A percentile compares a stretch with the other conserved stretches of the same genome.
Evolutionary conservation across 768 basidiomycete genomes (phyloP).

Genomic region (Leccinum imitatum): DNA sequence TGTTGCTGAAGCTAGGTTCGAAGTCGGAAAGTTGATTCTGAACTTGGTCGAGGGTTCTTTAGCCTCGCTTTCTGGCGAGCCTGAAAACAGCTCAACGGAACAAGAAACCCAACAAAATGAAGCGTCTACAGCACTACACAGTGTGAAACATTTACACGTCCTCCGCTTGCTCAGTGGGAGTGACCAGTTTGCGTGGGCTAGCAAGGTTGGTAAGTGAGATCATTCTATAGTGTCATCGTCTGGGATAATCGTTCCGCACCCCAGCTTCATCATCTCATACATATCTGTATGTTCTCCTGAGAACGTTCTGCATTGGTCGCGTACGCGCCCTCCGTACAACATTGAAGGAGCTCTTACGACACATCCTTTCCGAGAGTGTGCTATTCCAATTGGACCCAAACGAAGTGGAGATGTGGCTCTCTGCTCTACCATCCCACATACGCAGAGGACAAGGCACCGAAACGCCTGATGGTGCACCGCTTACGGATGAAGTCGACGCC

Average conservation of each 20-base stretch:
- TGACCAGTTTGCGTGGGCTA: conserved; percentile 77
- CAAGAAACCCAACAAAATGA: conserved; percentile 15
- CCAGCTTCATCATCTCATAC: conserved; percentile 53
- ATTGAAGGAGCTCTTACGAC: conserved; percentile 53
- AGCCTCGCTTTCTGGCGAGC: conserved; percentile 14
- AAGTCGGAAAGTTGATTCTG: conserved; percentile 75
- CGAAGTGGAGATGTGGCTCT: conserved; percentile 77
- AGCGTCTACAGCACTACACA: conserved; percentile 38
- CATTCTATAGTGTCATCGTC: not conserved
- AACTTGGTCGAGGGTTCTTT: conserved; percentile 40
- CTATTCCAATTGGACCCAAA: conserved; percentile 75
- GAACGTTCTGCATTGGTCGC: conserved; percentile 51
- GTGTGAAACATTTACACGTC: conserved; percentile 74
- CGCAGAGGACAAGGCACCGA: conserved; percentile 36
- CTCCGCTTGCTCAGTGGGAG: conserved; percentile 71
- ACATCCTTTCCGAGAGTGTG: conserved; percentile 68
- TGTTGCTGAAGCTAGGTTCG: conserved; percentile 79
- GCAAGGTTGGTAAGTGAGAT: conserved; percentile 58
- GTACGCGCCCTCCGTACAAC: conserved; percentile 53
- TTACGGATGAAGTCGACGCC: conserved; percentile 55
- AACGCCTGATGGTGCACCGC: conserved; percentile 50
- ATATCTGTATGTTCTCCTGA: conserved; percentile 72
- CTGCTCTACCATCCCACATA: conserved; percentile 49
- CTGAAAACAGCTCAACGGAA: conserved; percentile 4
- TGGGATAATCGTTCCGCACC: not conserved